Evolutionary conservation across 495 filamentous ascomycete genomes (phyloP).

Genomic region (Chaetomidium leptoderma): DNA sequence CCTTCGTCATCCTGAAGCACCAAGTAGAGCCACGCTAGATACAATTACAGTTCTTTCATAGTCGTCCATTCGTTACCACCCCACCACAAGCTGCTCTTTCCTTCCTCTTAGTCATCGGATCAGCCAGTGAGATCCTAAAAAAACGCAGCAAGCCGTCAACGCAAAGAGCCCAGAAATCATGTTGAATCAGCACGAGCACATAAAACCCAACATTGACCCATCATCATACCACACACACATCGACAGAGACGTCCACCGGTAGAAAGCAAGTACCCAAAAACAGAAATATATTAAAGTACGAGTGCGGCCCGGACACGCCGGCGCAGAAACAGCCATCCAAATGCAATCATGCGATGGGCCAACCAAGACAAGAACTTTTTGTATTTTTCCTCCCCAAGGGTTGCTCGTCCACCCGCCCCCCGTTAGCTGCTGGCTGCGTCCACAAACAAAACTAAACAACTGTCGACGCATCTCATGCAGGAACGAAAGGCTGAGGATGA

Average conservation of each 20-base stretch:
- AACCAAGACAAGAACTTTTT: slow-evolving; percentile 12
- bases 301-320: not conserved
- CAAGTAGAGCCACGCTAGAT: no score
- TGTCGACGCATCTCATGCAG: not conserved
- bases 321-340: slow-evolving; percentile 9
- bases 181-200: not conserved
- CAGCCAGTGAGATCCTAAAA: no score
- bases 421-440: not conserved
- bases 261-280: not conserved
- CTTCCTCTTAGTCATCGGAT: no score
- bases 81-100: no score
- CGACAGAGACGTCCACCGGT: no score
- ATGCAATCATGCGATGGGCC: not conserved
- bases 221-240: not conserved
- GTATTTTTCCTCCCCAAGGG: not conserved
- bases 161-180: not conserved
- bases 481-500: not conserved
- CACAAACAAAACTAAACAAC: not conserved
- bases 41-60: no score
- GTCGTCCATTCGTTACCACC: no score
- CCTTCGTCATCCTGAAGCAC: no score
- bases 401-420: slow-evolving; percentile 1
- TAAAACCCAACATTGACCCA: not conserved
- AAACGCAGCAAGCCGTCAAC: not conserved
- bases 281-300: slow-evolving; percentile 9